Percentiles rank a stretch among this genome's conserved stretches.
These are phyloP conservation scores for Isoetes taiwanensis DNA, from an alignment of 75 land plant genomes.

Conservation along the genomic window DNA sequence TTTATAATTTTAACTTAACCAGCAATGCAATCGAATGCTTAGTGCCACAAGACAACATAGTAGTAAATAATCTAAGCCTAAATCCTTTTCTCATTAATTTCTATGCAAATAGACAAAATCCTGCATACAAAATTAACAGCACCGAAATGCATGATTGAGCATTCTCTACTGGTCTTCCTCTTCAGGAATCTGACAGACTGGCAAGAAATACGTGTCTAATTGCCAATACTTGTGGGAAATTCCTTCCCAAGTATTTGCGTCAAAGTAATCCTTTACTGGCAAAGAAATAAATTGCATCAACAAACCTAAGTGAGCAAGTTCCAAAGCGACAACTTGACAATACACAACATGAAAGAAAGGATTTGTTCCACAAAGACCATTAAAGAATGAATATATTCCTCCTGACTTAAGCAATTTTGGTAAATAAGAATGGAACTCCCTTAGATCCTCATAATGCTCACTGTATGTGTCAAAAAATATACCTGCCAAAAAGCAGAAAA, in stretches of 20 bases:
- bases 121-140: too few species aligned
- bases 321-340: conserved; percentile 80
- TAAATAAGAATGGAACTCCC: conserved; percentile 71
- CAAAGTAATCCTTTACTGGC: conserved; percentile 87
- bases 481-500: conserved; percentile 28
- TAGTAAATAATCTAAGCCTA: too few species aligned
- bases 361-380: conserved; percentile 89
- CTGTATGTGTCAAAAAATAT: conserved; percentile 96
- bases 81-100: too few species aligned
- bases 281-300: conserved; percentile 70
- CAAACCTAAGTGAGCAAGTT: conserved; percentile 69
- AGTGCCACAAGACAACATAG: too few species aligned
- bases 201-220: conserved; percentile 88
- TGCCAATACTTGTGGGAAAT: conserved; percentile 94
- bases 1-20: too few species aligned
- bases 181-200: conserved; percentile 62
- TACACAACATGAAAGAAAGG: conserved; percentile 98
- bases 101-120: too few species aligned
- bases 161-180: conserved; percentile 1
- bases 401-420: conserved; percentile 76
- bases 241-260: conserved; percentile 78
- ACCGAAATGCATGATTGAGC: not conserved
- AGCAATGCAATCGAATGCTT: too few species aligned
- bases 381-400: conserved; percentile 87
- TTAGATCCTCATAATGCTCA: conserved; percentile 87